Evolutionary conservation across 768 basidiomycete genomes (phyloP).

Genomic region (Suillus subaureus): DNA sequence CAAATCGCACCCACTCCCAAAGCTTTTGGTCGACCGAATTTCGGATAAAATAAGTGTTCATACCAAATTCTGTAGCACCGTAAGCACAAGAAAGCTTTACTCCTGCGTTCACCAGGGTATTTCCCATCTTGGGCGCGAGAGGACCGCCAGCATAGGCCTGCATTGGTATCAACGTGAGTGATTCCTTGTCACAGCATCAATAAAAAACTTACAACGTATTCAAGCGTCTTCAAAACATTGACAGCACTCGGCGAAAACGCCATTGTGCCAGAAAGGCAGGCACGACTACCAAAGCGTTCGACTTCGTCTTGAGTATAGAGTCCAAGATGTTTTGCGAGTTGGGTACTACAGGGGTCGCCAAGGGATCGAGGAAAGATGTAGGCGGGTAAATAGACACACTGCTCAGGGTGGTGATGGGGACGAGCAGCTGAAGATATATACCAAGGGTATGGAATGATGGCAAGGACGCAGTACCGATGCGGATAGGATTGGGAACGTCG

Average conservation of each 20-base stretch:
- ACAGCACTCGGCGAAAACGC: constrained; percentile 25
- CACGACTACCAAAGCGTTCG: constrained; percentile 35
- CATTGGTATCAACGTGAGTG: background rate
- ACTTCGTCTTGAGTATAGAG: constrained; percentile 31
- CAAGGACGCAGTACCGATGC: constrained; percentile 25
- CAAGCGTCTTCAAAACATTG: constrained; percentile 26
- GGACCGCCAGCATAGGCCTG: constrained; percentile 44
- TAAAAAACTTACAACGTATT: constrained; percentile 30
- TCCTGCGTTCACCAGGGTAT: constrained; percentile 35
- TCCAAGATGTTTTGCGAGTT: constrained; percentile 43
- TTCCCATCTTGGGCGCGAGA: constrained; percentile 36
- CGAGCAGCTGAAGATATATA: constrained; percentile 17
- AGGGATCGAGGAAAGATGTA: constrained; percentile 20
- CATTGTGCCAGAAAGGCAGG: constrained; percentile 44
- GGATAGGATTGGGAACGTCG: constrained; percentile 16
- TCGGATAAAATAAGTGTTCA: constrained; percentile 8
- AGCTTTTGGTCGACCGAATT: constrained; percentile 18
- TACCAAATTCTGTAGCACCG: constrained; percentile 37
- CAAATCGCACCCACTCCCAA: constrained; percentile 40
- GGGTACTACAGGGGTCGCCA: constrained; percentile 36
- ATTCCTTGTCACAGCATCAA: no score
- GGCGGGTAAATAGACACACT: constrained; percentile 31
- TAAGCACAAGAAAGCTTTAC: constrained; percentile 36
- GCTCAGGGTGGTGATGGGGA: constrained; percentile 19
- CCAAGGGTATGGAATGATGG: constrained; percentile 32